Conservation (phyloP, 495 filamentous ascomycete genomes). For the Bryoglossum gracile region DNA sequence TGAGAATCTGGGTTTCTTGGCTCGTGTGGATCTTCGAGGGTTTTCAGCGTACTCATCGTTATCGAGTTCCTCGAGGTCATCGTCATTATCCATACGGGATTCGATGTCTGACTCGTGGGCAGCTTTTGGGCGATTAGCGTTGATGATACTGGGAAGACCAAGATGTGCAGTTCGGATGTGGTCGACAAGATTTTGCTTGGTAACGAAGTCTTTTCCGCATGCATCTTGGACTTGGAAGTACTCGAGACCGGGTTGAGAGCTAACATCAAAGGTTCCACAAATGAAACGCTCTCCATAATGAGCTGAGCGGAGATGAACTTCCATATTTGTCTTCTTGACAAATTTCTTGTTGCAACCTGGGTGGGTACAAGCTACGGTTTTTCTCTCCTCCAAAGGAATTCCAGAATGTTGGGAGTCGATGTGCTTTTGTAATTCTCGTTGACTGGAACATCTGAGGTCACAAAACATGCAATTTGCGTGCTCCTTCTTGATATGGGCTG, state of each 20-base stretch:
- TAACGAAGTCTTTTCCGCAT: slow-evolving; percentile 61
- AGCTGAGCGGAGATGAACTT: slow-evolving; percentile 64
- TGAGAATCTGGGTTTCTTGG: slow-evolving; percentile 1
- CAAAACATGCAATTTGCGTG: slow-evolving; percentile 76
- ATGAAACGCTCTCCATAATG: slow-evolving; percentile 65
- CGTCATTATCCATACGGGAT: slow-evolving; percentile 15
- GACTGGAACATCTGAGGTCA: slow-evolving; percentile 50
- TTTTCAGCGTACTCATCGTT: slow-evolving; percentile 11
- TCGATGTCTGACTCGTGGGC: too few relatives aligned
- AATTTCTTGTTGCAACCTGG: slow-evolving; percentile 63
- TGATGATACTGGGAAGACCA: slow-evolving; percentile 37
- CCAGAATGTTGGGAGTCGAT: slow-evolving; percentile 62
- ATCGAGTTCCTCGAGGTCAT: slow-evolving; percentile 10
- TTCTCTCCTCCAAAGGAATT: slow-evolving; percentile 52
- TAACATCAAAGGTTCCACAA: slow-evolving; percentile 63
- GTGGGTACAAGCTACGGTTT: slow-evolving; percentile 54
- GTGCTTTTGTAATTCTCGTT: slow-evolving; percentile 58
- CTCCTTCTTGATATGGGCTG: slow-evolving; percentile 58
- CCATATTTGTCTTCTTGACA: slow-evolving; percentile 71
- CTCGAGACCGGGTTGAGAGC: slow-evolving; percentile 45
- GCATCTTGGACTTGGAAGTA: slow-evolving; percentile 59
- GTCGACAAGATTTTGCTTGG: slow-evolving; percentile 69
- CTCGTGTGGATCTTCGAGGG: slow-evolving; percentile 15
- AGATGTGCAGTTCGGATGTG: slow-evolving; percentile 74
- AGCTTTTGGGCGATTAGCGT: slow-evolving; percentile 33